Percentiles rank a stretch among this genome's conserved stretches.
These are phyloP conservation scores for Loxodes magnus DNA, from an alignment of 73 alveolate genomes.

Conservation along the genomic window DNA sequence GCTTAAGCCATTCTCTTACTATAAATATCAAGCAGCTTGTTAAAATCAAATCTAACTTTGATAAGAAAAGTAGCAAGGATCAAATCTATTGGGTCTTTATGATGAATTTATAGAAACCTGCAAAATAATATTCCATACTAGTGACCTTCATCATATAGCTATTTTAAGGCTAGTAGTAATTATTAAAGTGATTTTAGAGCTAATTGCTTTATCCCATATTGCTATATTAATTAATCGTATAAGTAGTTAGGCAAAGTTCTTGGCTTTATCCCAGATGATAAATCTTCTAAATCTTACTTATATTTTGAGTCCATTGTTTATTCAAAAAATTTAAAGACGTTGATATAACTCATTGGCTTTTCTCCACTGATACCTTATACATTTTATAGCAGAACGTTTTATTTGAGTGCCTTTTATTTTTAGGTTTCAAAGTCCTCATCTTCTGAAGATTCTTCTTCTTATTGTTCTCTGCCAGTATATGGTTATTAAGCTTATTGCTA, in stretches of 20 bases:
- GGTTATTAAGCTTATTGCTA: no score
- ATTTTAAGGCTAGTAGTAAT: background rate
- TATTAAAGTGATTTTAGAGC: background rate
- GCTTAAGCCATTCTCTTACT: no score
- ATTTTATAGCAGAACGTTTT: no score
- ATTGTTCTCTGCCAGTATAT: no score
- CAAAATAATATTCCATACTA: background rate
- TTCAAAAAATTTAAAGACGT: conserved; percentile 3
- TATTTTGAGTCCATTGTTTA: background rate
- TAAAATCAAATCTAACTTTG: background rate
- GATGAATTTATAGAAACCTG: background rate
- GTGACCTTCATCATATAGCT: background rate
- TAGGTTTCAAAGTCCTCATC: no score
- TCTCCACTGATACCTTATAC: no score
- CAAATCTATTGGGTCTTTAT: background rate
- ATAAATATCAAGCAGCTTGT: no score
- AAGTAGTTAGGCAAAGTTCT: background rate
- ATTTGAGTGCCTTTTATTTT: no score
- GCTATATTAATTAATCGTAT: background rate
- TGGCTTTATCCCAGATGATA: background rate
- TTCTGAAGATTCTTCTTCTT: no score
- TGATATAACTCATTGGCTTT: conserved; percentile 11
- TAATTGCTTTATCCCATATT: background rate
- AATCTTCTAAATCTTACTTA: background rate
- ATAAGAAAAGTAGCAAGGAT: background rate